phyloP scores from a whole-genome alignment of 1,139 yeast species.

The Meyerozyma smithsonii region DNA sequence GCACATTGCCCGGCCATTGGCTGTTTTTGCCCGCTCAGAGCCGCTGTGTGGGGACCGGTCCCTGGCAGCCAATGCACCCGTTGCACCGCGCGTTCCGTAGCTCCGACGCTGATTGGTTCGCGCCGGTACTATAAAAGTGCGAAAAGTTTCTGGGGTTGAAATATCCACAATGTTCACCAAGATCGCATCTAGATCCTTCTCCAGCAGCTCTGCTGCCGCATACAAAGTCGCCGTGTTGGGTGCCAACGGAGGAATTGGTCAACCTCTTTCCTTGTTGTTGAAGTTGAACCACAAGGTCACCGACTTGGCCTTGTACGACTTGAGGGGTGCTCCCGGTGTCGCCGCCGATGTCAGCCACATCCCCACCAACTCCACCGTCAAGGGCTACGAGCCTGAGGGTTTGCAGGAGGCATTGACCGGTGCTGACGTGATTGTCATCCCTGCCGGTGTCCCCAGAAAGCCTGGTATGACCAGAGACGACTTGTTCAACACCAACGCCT shows the following conservation, averaged over 20 bases:
- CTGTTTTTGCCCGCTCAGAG: too few relatives aligned
- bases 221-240: slow-evolving; percentile 76
- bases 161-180: slow-evolving; percentile 36
- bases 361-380: slow-evolving; percentile 71
- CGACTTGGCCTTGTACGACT: slow-evolving; percentile 79
- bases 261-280: slow-evolving; percentile 81
- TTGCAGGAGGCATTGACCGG: slow-evolving; percentile 62
- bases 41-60: too few relatives aligned
- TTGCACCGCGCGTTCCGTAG: background rate
- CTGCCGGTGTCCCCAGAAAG: slow-evolving; percentile 97
- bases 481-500: slow-evolving; percentile 87
- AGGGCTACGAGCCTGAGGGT: slow-evolving; percentile 62
- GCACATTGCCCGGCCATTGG: too few relatives aligned
- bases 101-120: slow-evolving; percentile 1
- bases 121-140: slow-evolving; percentile 1
- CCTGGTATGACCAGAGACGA: slow-evolving; percentile 99
- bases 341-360: slow-evolving; percentile 90
- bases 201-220: slow-evolving; percentile 57
- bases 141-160: slow-evolving; percentile 3
- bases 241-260: slow-evolving; percentile 91
- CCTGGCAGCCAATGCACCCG: background rate
- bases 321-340: slow-evolving; percentile 87
- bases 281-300: slow-evolving; percentile 59
- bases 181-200: slow-evolving; percentile 62
- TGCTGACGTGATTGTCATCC: slow-evolving; percentile 78